These are phyloP conservation scores for Raphanus sativus DNA, from an alignment of 345 rosid species.

Conservation along the genomic window DNA sequence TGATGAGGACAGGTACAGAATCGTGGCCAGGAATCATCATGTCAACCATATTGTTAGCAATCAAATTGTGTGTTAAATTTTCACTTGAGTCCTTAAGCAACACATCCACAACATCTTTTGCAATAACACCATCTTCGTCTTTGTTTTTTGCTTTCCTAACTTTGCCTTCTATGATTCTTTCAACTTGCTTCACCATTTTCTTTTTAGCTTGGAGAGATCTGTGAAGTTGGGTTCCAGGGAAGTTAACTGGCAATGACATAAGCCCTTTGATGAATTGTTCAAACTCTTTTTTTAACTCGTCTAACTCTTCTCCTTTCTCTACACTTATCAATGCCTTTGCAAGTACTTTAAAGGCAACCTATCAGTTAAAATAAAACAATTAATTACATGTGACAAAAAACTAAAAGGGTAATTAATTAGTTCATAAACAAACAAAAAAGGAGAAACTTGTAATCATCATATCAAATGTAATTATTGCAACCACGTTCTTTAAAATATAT, in stretches of 20 bases:
- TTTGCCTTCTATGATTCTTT: slow-evolving; percentile 48
- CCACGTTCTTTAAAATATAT: slow-evolving; percentile 29
- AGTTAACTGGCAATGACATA: slow-evolving; percentile 81
- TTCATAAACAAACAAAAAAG: slow-evolving; percentile 10
- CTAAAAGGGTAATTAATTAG: slow-evolving; percentile 21
- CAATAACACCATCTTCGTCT: slow-evolving; percentile 20
- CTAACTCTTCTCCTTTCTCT: slow-evolving; percentile 81
- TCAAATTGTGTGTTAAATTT: slow-evolving; percentile 60
- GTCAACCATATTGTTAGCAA: slow-evolving; percentile 88
- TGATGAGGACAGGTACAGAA: slow-evolving; percentile 92
- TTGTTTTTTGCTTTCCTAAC: slow-evolving; percentile 42
- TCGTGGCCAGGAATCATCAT: slow-evolving; percentile 99
- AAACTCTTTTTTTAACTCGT: slow-evolving; percentile 65
- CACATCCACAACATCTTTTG: slow-evolving; percentile 72
- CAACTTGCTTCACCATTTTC: slow-evolving; percentile 71
- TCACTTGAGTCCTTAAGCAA: slow-evolving; percentile 62
- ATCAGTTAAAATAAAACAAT: slow-evolving; percentile 19
- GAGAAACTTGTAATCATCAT: slow-evolving; percentile 28
- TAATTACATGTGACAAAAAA: not conserved
- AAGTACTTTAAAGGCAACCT: slow-evolving; percentile 90
- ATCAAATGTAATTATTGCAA: slow-evolving; percentile 34
- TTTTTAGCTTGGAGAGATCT: slow-evolving; percentile 96
- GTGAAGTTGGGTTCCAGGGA: slow-evolving; percentile 89
- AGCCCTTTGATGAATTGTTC: slow-evolving; percentile 84
- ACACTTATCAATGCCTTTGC: slow-evolving; percentile 87